Conservation (phyloP, 768 basidiomycete genomes). For the Leucosporidium yakuticum region DNA sequence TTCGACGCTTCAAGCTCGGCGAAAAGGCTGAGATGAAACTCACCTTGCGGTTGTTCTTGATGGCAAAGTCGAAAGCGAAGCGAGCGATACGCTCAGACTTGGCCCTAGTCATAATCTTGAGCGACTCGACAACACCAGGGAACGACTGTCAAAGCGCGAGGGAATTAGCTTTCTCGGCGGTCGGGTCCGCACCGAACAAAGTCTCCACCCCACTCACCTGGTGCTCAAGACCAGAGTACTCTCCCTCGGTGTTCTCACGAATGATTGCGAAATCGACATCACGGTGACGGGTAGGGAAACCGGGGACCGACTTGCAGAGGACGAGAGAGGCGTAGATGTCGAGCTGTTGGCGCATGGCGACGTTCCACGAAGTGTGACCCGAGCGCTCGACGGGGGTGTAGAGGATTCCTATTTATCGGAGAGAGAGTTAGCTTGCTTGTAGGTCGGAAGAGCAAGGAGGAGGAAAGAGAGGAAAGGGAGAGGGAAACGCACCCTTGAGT, state of each 20-base stretch:
- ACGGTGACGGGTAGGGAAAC: constrained; percentile 88
- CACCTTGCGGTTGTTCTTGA: constrained; percentile 97
- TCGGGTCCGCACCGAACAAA: no score
- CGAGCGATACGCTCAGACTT: constrained; percentile 95
- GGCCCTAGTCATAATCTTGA: constrained; percentile 91
- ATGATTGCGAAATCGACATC: constrained; percentile 99
- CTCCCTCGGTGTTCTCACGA: constrained; percentile 99
- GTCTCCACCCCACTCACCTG: constrained; percentile 49
- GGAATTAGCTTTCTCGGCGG: not conserved
- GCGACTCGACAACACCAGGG: constrained; percentile 94
- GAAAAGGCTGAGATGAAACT: constrained; percentile 21
- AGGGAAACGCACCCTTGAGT: constrained; percentile 70
- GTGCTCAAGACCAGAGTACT: constrained; percentile 98
- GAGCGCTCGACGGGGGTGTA: constrained; percentile 95
- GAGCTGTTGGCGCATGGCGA: constrained; percentile 98
- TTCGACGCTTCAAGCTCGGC: not conserved
- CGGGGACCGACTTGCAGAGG: constrained; percentile 94
- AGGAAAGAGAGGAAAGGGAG: constrained; percentile 1
- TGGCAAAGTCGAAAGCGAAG: constrained; percentile 97
- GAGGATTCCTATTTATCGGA: constrained; percentile 66
- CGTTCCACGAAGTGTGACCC: constrained; percentile 99
- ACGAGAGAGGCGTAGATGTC: constrained; percentile 99
- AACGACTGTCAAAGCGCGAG: constrained; percentile 52
- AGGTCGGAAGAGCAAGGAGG: not conserved
- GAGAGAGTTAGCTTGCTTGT: not conserved